Evolutionary conservation across 345 rosid species (phyloP).

Genomic region (Populus deltoides): DNA sequence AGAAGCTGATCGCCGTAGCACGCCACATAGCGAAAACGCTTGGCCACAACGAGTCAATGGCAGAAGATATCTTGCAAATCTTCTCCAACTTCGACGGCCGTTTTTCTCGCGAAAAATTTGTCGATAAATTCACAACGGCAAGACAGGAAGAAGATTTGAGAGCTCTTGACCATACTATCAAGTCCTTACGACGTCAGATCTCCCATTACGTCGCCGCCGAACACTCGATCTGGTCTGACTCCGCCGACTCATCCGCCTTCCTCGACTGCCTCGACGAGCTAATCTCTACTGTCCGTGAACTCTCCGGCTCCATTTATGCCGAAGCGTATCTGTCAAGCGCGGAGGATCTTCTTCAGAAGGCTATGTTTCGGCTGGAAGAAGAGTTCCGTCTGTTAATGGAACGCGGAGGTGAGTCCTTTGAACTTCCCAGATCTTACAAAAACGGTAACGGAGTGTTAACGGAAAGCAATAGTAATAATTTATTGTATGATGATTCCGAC

Average conservation of each 20-base stretch:
- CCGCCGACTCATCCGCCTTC: slow-evolving; percentile 68
- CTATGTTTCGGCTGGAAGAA: slow-evolving; percentile 74
- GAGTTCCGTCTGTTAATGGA: slow-evolving; percentile 81
- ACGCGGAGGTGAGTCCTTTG: slow-evolving; percentile 64
- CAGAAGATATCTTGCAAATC: slow-evolving; percentile 88
- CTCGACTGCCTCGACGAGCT: slow-evolving; percentile 72
- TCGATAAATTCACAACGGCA: slow-evolving; percentile 45
- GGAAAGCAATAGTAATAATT: background rate
- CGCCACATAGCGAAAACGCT: slow-evolving; percentile 91
- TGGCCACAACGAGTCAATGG: slow-evolving; percentile 77
- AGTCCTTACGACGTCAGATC: slow-evolving; percentile 67
- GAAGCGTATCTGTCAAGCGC: slow-evolving; percentile 61
- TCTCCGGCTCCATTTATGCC: slow-evolving; percentile 39
- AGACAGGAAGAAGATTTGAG: slow-evolving; percentile 29
- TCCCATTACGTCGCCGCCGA: slow-evolving; percentile 59
- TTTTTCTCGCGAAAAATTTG: slow-evolving; percentile 75
- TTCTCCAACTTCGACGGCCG: slow-evolving; percentile 87
- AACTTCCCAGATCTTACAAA: slow-evolving; percentile 19
- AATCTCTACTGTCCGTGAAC: slow-evolving; percentile 41
- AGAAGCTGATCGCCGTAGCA: slow-evolving; percentile 79
- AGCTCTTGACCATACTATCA: slow-evolving; percentile 49
- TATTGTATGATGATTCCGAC: slow-evolving; percentile 30
- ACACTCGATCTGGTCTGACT: slow-evolving; percentile 80
- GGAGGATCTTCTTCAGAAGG: slow-evolving; percentile 73
- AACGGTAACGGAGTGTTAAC: slow-evolving; percentile 12